Conservation (phyloP, 2,329 filamentous ascomycete species). For the Sarocladium strictum region DNA sequence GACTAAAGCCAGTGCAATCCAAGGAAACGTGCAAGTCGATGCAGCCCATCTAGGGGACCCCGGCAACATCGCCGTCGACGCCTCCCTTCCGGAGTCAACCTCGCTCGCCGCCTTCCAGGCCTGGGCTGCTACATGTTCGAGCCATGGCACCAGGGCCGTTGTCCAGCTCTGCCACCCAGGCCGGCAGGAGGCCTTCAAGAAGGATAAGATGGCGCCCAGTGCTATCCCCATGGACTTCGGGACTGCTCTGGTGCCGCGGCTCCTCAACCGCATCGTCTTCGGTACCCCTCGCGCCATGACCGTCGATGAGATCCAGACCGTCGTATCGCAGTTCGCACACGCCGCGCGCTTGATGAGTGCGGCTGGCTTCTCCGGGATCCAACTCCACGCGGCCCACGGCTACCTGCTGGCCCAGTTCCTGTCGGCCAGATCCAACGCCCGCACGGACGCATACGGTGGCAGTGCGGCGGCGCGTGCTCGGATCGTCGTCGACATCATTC, state of each 20-base stretch:
- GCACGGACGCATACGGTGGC: constrained; percentile 42
- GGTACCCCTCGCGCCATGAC: constrained; percentile 45
- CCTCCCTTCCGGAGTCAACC: constrained; percentile 19
- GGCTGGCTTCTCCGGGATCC: constrained; percentile 45
- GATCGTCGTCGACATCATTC: constrained; percentile 39
- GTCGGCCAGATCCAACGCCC: constrained; percentile 33
- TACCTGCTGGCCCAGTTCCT: constrained; percentile 42
- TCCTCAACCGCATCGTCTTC: constrained; percentile 41
- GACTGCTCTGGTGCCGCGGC: constrained; percentile 29
- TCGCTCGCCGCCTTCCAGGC: constrained; percentile 30
- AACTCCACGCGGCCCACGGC: constrained; percentile 26
- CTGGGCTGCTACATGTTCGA: constrained; percentile 27
- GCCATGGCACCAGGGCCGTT: constrained; percentile 29
- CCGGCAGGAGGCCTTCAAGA: too few relatives aligned
- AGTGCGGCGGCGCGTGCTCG: constrained; percentile 39
- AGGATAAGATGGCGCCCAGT: constrained; percentile 36
- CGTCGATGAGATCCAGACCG: constrained; percentile 41
- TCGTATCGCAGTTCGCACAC: constrained; percentile 51
- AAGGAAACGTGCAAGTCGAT: constrained; percentile 40
- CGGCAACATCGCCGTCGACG: constrained; percentile 25
- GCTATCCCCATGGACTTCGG: constrained; percentile 23
- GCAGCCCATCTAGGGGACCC: constrained; percentile 27
- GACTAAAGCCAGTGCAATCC: too few relatives aligned
- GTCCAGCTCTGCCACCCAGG: constrained; percentile 44
- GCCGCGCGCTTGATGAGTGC: constrained; percentile 51